phyloP scores from a whole-genome alignment of 345 rosid genomes.

The Chamaenerion angustifolium region DNA sequence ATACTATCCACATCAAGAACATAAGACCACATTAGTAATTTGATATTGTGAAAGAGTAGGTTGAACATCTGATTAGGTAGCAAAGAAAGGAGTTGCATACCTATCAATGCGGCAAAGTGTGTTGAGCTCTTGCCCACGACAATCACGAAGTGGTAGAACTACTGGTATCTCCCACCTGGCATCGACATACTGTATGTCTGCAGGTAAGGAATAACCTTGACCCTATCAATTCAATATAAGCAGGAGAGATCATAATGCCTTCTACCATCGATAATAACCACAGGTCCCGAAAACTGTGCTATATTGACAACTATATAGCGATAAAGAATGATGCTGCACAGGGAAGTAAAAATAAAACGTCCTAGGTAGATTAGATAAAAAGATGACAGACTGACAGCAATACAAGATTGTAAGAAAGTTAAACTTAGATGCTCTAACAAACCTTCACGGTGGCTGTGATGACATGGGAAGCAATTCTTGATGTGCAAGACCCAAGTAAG shows the following conservation, averaged over 20 bases:
- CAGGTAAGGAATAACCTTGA: constrained; percentile 84
- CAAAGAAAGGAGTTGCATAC: constrained; percentile 23
- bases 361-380: no score
- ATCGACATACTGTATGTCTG: constrained; percentile 87
- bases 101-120: constrained; percentile 58
- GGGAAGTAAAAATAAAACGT: no score
- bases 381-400: no score
- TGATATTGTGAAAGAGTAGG: not conserved
- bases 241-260: not conserved
- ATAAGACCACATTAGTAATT: not conserved
- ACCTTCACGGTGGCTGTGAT: constrained; percentile 88
- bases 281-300: no score
- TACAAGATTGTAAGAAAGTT: not conserved
- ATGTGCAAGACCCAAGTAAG: constrained; percentile 60
- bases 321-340: no score
- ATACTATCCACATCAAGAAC: not conserved
- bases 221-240: constrained; percentile 39
- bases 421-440: constrained; percentile 3
- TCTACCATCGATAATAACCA: no score
- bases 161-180: constrained; percentile 71
- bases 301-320: no score
- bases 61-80: not conserved
- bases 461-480: constrained; percentile 81
- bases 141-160: constrained; percentile 84
- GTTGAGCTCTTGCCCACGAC: constrained; percentile 56